These are phyloP conservation scores for Mycena haematopus DNA, from an alignment of 768 basidiomycete species.

Conservation along the genomic window DNA sequence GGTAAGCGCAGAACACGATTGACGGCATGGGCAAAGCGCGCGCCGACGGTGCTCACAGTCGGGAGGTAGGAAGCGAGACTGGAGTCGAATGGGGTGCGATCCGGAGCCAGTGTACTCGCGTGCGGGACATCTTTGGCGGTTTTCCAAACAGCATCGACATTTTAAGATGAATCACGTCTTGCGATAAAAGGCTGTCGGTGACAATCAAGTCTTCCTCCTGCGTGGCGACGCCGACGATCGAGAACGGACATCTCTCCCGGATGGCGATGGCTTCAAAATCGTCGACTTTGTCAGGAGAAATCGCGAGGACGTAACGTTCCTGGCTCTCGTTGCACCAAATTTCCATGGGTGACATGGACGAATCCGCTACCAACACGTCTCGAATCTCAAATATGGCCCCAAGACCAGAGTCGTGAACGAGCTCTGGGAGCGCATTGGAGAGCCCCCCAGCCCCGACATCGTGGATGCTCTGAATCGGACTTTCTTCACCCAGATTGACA, in stretches of 20 bases:
- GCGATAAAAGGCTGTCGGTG: constrained; percentile 83
- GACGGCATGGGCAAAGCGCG: constrained; percentile 67
- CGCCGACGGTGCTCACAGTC: constrained; percentile 41
- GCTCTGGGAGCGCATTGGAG: constrained; percentile 95
- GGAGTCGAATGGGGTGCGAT: constrained; percentile 67
- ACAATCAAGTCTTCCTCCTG: constrained; percentile 83
- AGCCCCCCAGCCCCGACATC: constrained; percentile 38
- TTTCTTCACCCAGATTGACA: constrained; percentile 45
- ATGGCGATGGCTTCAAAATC: constrained; percentile 88
- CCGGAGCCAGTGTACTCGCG: constrained; percentile 51
- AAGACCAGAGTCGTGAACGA: constrained; percentile 75
- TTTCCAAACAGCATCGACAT: constrained; percentile 98
- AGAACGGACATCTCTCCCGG: constrained; percentile 92
- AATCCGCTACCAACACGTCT: constrained; percentile 90
- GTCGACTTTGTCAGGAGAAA: constrained; percentile 71
- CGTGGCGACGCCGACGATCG: constrained; percentile 89
- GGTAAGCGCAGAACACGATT: constrained; percentile 89
- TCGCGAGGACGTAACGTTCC: constrained; percentile 80
- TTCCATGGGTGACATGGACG: constrained; percentile 42
- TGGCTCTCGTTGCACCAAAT: no score
- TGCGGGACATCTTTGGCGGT: constrained; percentile 88
- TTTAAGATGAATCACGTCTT: constrained; percentile 40
- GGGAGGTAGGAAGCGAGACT: constrained; percentile 73
- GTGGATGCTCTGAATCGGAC: not conserved
- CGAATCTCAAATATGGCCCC: not conserved